Base-by-base conservation (phyloP, 352 stramenopile genomes). In the Phytopythium chamaehyphon region DNA sequence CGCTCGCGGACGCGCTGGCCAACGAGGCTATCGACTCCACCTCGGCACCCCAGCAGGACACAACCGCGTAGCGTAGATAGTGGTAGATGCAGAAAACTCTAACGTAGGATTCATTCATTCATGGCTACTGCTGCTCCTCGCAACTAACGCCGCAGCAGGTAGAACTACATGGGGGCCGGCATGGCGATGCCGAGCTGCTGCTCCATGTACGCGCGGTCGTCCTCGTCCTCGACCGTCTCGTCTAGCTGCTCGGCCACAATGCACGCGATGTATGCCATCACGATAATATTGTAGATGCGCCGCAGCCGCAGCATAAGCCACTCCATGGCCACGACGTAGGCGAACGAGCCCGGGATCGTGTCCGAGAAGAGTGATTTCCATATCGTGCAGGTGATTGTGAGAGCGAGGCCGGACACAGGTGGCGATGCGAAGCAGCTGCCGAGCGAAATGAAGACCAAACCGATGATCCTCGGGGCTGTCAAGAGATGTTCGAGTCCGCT, bases 171-270 rank as follows among this genome's bases (percentile, higher is more conserved):
- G 18, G 16, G 33, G 7, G 47, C 35, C 31, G 21, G 47, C 11
- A 36, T 54, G 19, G 61, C 62, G 48, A 75, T 59, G 23, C 65
- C 65, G 31, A 78, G 60, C 39, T 69, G 59, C 21, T 64, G 66
- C 22, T 79, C 72, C 36, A 72, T 59, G 49, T 62, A 67, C 10
- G 39, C 61, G 35, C 76, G 71, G 21, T 90, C 78, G 16, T 87
- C 71, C 46, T 89, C 78, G 52, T 89, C 78, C 54, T 88, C 73
- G 15, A 74, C 65, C 0, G 76, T 82, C 71, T 90, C 78, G 38
- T 87, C 75, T 18, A 90, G 55, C 31, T 90, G 73, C 51, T 89
- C 78, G 7, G 75, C 78, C 47, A 89, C 69, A 35, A 90, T 76
- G 10, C 76, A 70, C 16, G 76, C 75, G 23, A 86, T 81, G 55